phyloP scores from a whole-genome alignment of 495 filamentous ascomycete species.

The Pyrenula massariospora region DNA sequence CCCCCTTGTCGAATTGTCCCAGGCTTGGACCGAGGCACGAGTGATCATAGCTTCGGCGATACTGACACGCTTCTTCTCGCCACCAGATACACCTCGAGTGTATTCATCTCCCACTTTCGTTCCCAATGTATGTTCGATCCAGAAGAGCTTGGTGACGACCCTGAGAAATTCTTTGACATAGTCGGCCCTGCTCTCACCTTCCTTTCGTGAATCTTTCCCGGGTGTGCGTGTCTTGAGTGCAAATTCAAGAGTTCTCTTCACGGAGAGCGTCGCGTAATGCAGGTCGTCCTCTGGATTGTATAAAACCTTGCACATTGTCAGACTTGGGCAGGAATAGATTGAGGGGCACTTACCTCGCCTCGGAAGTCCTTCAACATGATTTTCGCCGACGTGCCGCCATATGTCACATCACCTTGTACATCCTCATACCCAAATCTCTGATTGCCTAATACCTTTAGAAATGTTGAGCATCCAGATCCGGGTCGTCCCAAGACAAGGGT shows the following conservation, averaged over 20 bases:
- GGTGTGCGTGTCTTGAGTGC: constrained; percentile 61
- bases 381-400: constrained; percentile 48
- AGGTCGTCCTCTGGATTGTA: constrained; percentile 67
- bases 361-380: constrained; percentile 46
- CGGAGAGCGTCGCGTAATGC: constrained; percentile 63
- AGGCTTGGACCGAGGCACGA: constrained; percentile 50
- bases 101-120: constrained; percentile 59
- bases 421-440: constrained; percentile 52
- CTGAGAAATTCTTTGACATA: constrained; percentile 58
- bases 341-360: constrained; percentile 26
- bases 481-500: constrained; percentile 61
- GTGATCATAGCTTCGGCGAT: constrained; percentile 61
- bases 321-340: constrained; percentile 8
- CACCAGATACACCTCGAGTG: constrained; percentile 57
- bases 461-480: constrained; percentile 60
- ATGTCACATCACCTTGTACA: constrained; percentile 50
- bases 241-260: constrained; percentile 58
- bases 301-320: constrained; percentile 19
- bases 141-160: constrained; percentile 65
- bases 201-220: constrained; percentile 42
- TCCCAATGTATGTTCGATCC: constrained; percentile 56
- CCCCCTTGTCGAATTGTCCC: constrained; percentile 61
- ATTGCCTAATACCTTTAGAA: constrained; percentile 58
- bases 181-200: constrained; percentile 45
- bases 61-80: constrained; percentile 62